These are phyloP conservation scores for Cymbopogon citratus DNA, from an alignment of 176 grass and related monocot genomes.

Conservation along the genomic window DNA sequence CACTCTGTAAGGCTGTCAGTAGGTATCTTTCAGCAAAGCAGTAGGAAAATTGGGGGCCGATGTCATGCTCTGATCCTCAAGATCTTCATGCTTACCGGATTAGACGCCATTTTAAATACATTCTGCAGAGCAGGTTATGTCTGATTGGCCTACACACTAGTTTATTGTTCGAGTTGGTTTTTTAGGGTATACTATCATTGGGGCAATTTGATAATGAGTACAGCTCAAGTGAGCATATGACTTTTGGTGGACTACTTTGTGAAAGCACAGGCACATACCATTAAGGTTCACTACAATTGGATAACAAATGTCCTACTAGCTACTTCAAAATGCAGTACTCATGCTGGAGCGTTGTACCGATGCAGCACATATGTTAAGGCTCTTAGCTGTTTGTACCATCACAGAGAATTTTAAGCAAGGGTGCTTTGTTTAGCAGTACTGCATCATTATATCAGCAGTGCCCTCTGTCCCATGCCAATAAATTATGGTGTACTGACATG, in stretches of 20 bases:
- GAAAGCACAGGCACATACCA: neutral
- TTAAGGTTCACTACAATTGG: neutral
- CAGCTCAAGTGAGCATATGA: conserved; percentile 2
- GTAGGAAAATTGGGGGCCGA: conserved; percentile 18
- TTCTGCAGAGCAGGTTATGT: conserved; percentile 9
- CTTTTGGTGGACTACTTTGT: neutral
- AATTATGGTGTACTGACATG: conserved; percentile 27
- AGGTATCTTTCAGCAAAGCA: neutral
- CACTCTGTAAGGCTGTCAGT: neutral
- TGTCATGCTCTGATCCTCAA: conserved; percentile 13
- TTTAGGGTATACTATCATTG: neutral
- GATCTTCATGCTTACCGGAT: conserved; percentile 25
- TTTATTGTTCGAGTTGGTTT: neutral
- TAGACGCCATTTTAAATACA: neutral
- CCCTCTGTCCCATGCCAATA: conserved; percentile 17
- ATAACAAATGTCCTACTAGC: conserved; percentile 10
- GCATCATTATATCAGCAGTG: conserved; percentile 10
- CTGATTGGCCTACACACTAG: neutral
- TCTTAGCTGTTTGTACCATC: conserved; percentile 29
- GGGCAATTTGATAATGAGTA: neutral
- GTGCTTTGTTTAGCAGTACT: conserved; percentile 9
- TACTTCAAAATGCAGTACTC: neutral
- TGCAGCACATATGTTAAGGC: conserved; percentile 7
- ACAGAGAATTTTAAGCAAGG: neutral
- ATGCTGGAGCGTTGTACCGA: neutral